phyloP scores from a whole-genome alignment of 345 rosid species.

The Moricandia moricandioides region DNA sequence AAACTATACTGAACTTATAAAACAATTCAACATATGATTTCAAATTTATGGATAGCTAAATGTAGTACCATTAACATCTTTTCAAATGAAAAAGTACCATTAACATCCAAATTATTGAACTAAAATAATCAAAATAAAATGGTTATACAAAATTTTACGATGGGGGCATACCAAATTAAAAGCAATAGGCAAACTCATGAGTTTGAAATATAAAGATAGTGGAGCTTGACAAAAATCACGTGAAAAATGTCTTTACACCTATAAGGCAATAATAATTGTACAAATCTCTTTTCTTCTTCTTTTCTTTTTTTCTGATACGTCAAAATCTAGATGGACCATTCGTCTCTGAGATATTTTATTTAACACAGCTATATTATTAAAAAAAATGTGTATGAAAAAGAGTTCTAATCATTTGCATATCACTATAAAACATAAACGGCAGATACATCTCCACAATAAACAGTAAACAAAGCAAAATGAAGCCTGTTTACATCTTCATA shows the following conservation, averaged over 20 bases:
- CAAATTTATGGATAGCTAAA: background rate
- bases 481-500: constrained; percentile 14
- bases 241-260: background rate
- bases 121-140: background rate
- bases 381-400: background rate
- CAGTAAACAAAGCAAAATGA: constrained; percentile 12
- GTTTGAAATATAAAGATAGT: background rate
- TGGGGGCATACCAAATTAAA: background rate
- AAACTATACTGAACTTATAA: background rate
- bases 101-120: background rate
- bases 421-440: constrained; percentile 3
- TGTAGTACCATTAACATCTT: background rate
- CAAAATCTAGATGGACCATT: background rate
- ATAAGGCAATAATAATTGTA: background rate
- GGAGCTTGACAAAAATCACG: background rate
- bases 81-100: background rate
- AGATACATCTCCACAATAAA: background rate
- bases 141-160: background rate
- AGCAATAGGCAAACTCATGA: background rate
- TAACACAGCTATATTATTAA: background rate
- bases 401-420: background rate
- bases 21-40: background rate
- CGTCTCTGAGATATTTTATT: background rate
- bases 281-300: background rate
- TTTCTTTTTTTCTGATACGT: background rate